A percentile compares a stretch with the other conserved stretches of the same genome.
These are phyloP conservation scores for Nemania sp. DNA, from an alignment of 2,329 filamentous ascomycete genomes.

Conservation along the genomic window DNA sequence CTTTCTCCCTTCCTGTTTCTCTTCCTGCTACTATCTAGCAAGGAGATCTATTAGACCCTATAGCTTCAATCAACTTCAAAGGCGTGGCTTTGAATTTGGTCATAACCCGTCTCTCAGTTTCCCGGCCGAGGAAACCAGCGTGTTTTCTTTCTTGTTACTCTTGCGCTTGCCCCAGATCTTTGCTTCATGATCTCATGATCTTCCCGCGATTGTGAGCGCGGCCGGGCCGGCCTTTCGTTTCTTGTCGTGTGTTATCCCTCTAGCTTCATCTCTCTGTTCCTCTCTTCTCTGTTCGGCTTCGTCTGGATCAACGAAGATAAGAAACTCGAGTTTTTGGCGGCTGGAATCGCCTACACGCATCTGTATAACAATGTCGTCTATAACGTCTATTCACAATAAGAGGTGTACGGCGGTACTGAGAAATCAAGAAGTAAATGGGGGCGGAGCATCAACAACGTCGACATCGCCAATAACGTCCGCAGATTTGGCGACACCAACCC, in stretches of 20 bases:
- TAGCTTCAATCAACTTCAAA: neutral
- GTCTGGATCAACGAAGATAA: slow-evolving; percentile 30
- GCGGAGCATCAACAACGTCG: slow-evolving; percentile 6
- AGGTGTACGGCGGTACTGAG: slow-evolving; percentile 59
- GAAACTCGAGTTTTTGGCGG: slow-evolving; percentile 37
- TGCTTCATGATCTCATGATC: slow-evolving; percentile 49
- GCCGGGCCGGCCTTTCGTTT: slow-evolving; percentile 45
- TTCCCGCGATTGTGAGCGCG: slow-evolving; percentile 42
- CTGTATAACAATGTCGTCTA: slow-evolving; percentile 47
- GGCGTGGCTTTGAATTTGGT: slow-evolving; percentile 27
- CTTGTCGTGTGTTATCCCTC: slow-evolving; percentile 38
- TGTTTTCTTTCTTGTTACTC: slow-evolving; percentile 20
- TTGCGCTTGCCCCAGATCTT: slow-evolving; percentile 27
- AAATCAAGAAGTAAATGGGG: slow-evolving; percentile 8
- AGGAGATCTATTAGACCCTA: slow-evolving; percentile 20
- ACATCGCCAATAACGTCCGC: slow-evolving; percentile 15
- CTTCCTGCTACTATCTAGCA: slow-evolving; percentile 27
- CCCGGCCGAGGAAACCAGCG: slow-evolving; percentile 19
- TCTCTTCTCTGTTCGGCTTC: slow-evolving; percentile 30
- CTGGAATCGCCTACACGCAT: slow-evolving; percentile 48
- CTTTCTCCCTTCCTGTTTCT: slow-evolving; percentile 29
- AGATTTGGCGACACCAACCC: slow-evolving; percentile 12
- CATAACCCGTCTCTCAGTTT: slow-evolving; percentile 22
- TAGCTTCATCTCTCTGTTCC: slow-evolving; percentile 32
- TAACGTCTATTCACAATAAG: slow-evolving; percentile 54